Base-by-base conservation (phyloP, 495 filamentous ascomycete species). In the Penicillium psychrofluorescens region DNA sequence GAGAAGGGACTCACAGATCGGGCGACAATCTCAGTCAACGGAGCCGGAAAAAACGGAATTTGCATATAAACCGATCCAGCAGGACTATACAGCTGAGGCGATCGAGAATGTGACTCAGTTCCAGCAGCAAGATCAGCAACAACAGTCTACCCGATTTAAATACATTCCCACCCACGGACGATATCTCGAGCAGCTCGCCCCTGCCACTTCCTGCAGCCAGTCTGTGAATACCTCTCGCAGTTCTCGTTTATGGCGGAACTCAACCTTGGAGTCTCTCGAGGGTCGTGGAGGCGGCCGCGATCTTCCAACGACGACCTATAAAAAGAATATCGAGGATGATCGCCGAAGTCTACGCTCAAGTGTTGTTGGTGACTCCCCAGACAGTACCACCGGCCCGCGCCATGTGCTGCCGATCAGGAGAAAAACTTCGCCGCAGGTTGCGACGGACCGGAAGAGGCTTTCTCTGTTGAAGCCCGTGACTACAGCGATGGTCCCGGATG, bases 401-500 rank as follows among this genome's bases (percentile, higher is more conserved):
- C 44, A 39, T 41, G 55, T 45, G 2, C 12, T 53, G 29, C 47
- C 45, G 8, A 44, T 50, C 7, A 46, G 49, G 29, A 43, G 51
- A 34, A 42, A 49, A 15, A 45, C 50, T 15, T 53, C 54, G 7
- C 45, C 45, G 6, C 49, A 51, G 43, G 45, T 55, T 14, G 43
- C 40, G 27, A 45, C 44, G 13, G 59, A 64, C 45, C 58, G 54
- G 40, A 61, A 50, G 38, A 41, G 51, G 15, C 41, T 42, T 14
- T 60, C 56, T n/a, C 35, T 50, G 16, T 45, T 55, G 44, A 58
- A 53, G 40, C 51, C 57, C 1, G 51, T 71, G 64, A 70, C 66
- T 35, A 48, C 62, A 40, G 51, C 56, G 1, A 72, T 72, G 69
- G 69, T 72, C 6, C 64, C 67, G n/a, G 58, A 66, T 49, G 44